Base-by-base conservation (phyloP, 345 rosid species). In the Salix suchowensis region DNA sequence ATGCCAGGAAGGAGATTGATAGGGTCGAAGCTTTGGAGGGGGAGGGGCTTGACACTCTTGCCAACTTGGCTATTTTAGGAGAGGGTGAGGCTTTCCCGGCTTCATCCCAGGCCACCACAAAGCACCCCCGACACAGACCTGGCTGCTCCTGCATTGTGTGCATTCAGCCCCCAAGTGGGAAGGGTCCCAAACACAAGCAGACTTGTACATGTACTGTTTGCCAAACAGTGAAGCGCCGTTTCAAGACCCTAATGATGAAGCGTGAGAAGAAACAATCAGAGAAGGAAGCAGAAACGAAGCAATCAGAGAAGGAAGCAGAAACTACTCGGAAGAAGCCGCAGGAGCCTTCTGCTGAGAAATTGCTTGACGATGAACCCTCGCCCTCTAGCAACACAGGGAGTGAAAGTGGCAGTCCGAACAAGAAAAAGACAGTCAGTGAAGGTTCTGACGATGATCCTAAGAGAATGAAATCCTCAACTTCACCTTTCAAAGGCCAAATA, bases 101-200 rank as follows among this genome's bases (percentile, higher is more conserved):
- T 74, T 85, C 91, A 75, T 82, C 91, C 44, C 91, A 87, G 75
- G 85, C 89, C 77, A 91, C 97, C 67, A 89, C 97, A 34, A 96
- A 88, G 86, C 99, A 96, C 71, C 98, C 98, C 15, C 89, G 98
- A 30, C 99, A 94, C 79, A 91, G 89, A 86, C 91, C 81, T 64
- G 99, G 94, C 76, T 96, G 99, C 88, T 79, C 91, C 12, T 96
- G 99, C 85, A 96, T 93, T 65, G 93, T 96, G 58, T 96, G 98
- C 85, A 87, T 93, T 77, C 99, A 93, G 77, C 94, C 96, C 19
- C 98, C 99, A 42, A 93, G 99, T 74, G 98, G 98, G 70, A 81
- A 79, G 78, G 96, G 94, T 67, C 94, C 94, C 46, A 96, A 91
- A 80, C 98, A 96, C 86, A 88, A 91, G 81, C 92, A 73, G 79